Base-by-base conservation (phyloP, 306 rosid species). In the Quercus glauca region DNA sequence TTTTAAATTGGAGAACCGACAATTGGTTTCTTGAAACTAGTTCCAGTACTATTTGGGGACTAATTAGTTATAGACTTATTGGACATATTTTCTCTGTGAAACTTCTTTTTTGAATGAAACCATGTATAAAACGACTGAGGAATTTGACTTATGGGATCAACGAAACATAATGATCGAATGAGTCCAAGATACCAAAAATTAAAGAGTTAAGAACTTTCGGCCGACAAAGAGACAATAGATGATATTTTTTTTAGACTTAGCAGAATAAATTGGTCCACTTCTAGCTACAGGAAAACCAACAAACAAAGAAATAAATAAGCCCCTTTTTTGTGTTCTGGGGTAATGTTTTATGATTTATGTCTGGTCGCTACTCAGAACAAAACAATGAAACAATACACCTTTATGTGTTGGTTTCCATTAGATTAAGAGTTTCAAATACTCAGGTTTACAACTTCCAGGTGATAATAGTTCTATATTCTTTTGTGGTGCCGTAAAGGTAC, bases 201-300 rank as follows among this genome's bases (percentile, higher is more conserved):
- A 23, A 26, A 18, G 73, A 11, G 18, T 18, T 7, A 45, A 15
- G 18, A 55, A 21, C 76, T 29, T 73, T 75, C 69, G 65, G 63
- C 87, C 86, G 90, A 83, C 90, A 81, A 73, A 76, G 82, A 33
- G 87, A 86, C 87, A 86, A 35, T 35, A 73, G 81, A 83, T 86
- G 87, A 5, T 4, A 5, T 15, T 26, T 76, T 79, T 76, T 51
- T 35, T 53, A 60, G 79, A 33, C 74, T 59, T 5, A 1, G 29
- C 61, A 49, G 21, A 49, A 72, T 77, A 19, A 71, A 72, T 51
- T 56, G 76, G 81, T n/a, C 77, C 59, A 55, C 60, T n/a, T 67
- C 15, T 4, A 49, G 17, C 53, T 49, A 19, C 13, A 19, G n/a
- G 14, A 35, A 19, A 33, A 17, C 17, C 8, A 33, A 67, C 15